phyloP scores from a whole-genome alignment of 306 rosid genomes.

The Dryas octopetala region DNA sequence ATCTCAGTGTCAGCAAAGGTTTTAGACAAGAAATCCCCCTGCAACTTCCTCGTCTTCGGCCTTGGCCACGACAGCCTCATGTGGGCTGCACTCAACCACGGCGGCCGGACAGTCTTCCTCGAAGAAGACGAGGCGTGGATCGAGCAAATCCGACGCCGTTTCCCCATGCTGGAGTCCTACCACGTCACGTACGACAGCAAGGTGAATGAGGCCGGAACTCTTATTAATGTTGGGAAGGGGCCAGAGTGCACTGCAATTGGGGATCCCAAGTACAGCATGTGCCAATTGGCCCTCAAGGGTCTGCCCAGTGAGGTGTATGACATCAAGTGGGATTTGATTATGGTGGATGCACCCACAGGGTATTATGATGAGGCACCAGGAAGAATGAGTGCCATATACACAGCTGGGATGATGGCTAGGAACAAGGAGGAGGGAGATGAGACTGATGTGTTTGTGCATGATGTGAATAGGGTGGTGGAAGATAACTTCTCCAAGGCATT shows the following conservation, averaged over 20 bases:
- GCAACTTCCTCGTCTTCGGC: slow-evolving; percentile 79
- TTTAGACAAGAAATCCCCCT: slow-evolving; percentile 52
- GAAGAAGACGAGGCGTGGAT: slow-evolving; percentile 82
- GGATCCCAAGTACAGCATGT: slow-evolving; percentile 49
- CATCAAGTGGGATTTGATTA: slow-evolving; percentile 69
- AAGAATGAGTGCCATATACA: slow-evolving; percentile 76
- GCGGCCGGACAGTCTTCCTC: slow-evolving; percentile 62
- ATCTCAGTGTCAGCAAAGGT: slow-evolving; percentile 56
- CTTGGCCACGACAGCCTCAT: slow-evolving; percentile 84
- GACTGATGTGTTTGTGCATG: slow-evolving; percentile 70
- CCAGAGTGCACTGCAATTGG: slow-evolving; percentile 55
- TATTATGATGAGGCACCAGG: slow-evolving; percentile 69
- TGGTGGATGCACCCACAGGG: slow-evolving; percentile 92
- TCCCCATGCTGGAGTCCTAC: slow-evolving; percentile 57
- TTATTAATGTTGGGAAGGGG: slow-evolving; percentile 58
- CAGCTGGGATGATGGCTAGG: slow-evolving; percentile 84
- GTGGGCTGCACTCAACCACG: slow-evolving; percentile 72
- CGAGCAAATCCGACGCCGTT: slow-evolving; percentile 44
- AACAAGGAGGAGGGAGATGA: slow-evolving; percentile 39
- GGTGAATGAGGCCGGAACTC: slow-evolving; percentile 60
- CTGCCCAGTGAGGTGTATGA: slow-evolving; percentile 52
- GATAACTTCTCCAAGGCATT: slow-evolving; percentile 62
- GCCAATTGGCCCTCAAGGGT: slow-evolving; percentile 63
- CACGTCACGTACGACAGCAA: slow-evolving; percentile 62
- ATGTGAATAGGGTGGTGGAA: slow-evolving; percentile 72